Base-by-base conservation (phyloP, 495 filamentous ascomycete genomes). In the Hyaloscypha bicolor region DNA sequence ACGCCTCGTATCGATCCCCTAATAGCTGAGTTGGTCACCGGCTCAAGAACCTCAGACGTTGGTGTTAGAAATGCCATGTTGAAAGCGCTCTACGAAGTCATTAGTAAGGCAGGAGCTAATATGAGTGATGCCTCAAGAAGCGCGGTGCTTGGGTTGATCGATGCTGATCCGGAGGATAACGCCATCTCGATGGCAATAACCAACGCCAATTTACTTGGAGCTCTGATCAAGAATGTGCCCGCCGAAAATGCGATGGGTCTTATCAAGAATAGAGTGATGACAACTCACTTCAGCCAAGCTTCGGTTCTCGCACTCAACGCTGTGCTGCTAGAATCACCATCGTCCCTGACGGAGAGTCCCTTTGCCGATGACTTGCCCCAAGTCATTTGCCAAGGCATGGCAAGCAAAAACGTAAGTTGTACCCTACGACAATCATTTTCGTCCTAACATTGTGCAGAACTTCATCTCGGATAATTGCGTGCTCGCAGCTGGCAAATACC, bases 11-110 rank as follows among this genome's bases (percentile, higher is more conserved):
- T 99, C 42, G 95, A 99, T 77, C 95, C 95, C 52, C 82, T 99
- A 37, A 83, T 84, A 33, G 78, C 85, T 70, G 95, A 99, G 76
- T 85, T 99, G 60, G 93, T 98, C 31, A 88, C 95, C 31, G 95
- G 95, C 12, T 93, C 93, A 2, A 97, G 93, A 81, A 97, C 96
- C 0, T 78, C 88, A 3, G 96, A 99, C 76, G 63, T 85, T 19
- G 96, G 95, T 56, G 95, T 99, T 64, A 91, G 87, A 79, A 95
- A 92, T 75, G 95, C 95, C 19, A 99, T 99, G 95, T 85, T 98
- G 68, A 97, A 96, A 82, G 95, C 96, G 6, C 80, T 99, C 52
- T 97, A 93, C 73, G 95, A 98, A 74, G 95, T 98, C 30, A 88
- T 98, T 60, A 93, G 93, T 78, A 97, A 97, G 79, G 93, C 93